Percentiles rank a stretch among this genome's conserved stretches.
Conservation (phyloP, 768 basidiomycete genomes). For the Pholiota microspora region DNA sequence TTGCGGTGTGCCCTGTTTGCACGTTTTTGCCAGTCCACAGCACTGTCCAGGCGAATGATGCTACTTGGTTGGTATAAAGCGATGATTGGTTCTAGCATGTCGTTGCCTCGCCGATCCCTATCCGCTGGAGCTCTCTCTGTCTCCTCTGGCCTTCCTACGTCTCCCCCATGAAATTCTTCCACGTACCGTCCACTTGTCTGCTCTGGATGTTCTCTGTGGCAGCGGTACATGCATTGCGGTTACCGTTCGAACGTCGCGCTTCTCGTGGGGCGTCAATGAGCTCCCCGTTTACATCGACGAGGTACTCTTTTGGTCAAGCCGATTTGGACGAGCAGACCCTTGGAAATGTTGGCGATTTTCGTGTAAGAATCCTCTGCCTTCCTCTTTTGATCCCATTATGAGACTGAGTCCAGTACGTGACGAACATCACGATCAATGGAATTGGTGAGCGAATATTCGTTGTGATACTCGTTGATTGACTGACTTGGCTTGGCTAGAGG, state of each 20-base stretch:
- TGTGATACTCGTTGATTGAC: not conserved
- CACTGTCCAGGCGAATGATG: too few species aligned
- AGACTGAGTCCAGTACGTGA: conserved; percentile 22
- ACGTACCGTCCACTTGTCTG: not conserved
- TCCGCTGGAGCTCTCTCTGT: not conserved
- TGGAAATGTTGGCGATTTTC: not conserved
- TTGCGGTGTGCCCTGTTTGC: too few species aligned
- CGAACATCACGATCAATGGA: conserved; percentile 29
- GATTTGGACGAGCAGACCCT: not conserved
- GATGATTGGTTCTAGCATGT: not conserved
- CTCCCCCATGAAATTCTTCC: not conserved
- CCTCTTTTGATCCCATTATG: not conserved
- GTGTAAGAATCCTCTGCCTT: not conserved
- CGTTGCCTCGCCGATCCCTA: not conserved
- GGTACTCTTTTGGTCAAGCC: not conserved
- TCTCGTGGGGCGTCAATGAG: not conserved
- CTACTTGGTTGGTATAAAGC: not conserved
- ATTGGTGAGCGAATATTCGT: conserved; percentile 6
- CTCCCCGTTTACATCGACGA: not conserved
- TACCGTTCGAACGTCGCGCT: not conserved
- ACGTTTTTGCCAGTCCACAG: not conserved
- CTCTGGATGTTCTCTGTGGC: not conserved
- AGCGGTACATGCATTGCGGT: not conserved
- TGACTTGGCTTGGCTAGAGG: conserved; percentile 14
- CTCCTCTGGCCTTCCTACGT: not conserved